Conservation (phyloP, 768 basidiomycete genomes). For the Boletus reticulatus region DNA sequence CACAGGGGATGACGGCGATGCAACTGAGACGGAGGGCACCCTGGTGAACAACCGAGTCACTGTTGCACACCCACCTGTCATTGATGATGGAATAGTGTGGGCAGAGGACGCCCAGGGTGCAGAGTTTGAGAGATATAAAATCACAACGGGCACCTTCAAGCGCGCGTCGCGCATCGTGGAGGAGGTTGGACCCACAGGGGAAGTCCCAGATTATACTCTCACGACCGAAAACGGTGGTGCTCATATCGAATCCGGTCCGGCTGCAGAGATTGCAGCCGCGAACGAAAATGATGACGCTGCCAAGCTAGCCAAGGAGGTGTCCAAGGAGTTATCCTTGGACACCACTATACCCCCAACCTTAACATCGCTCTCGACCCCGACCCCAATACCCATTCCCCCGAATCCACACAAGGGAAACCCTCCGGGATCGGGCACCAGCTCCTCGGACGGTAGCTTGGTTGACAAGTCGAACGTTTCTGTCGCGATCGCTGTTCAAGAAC, state of each 20-base stretch:
- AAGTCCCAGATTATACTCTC: slow-evolving; percentile 34
- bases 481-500: slow-evolving; percentile 33
- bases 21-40: slow-evolving; percentile 6
- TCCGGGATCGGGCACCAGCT: slow-evolving; percentile 43
- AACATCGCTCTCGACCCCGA: slow-evolving; percentile 1
- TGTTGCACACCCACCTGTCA: neutral
- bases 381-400: slow-evolving; percentile 8
- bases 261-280: neutral
- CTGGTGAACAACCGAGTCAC: neutral
- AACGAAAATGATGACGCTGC: neutral
- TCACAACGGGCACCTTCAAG: slow-evolving; percentile 9
- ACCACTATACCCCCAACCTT: slow-evolving; percentile 3
- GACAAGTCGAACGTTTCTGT: slow-evolving; percentile 33
- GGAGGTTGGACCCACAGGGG: slow-evolving; percentile 45
- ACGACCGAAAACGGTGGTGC: neutral
- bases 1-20: slow-evolving; percentile 27
- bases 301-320: slow-evolving; percentile 1
- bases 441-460: slow-evolving; percentile 48
- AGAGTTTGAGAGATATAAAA: slow-evolving; percentile 26
- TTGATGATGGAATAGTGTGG: slow-evolving; percentile 50
- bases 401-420: neutral
- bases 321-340: slow-evolving; percentile 4
- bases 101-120: slow-evolving; percentile 44
- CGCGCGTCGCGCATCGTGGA: slow-evolving; percentile 28
- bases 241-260: neutral